These are phyloP conservation scores for Didymellaceae sp. DNA, from an alignment of 2,329 filamentous ascomycete species.

Conservation along the genomic window DNA sequence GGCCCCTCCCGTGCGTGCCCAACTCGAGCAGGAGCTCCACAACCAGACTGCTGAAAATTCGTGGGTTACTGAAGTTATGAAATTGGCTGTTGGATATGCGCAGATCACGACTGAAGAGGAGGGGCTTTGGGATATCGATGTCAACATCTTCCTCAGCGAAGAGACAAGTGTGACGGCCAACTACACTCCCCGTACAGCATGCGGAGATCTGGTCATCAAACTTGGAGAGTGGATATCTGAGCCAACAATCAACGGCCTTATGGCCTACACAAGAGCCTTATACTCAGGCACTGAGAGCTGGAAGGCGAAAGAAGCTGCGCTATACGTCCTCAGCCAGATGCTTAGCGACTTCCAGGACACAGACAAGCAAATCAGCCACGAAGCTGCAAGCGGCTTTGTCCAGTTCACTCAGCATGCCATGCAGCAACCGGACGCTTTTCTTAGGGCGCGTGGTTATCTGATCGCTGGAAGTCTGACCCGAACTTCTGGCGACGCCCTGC, in stretches of 20 bases:
- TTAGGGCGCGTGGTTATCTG: slow-evolving; percentile 86
- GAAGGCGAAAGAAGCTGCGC: slow-evolving; percentile 77
- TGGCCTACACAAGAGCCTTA: slow-evolving; percentile 75
- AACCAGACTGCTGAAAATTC: slow-evolving; percentile 61
- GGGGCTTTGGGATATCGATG: slow-evolving; percentile 94
- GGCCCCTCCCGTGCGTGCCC: slow-evolving; percentile 84
- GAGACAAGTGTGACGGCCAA: slow-evolving; percentile 94
- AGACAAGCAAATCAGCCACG: slow-evolving; percentile 71
- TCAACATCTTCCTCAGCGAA: slow-evolving; percentile 93
- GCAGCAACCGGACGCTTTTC: slow-evolving; percentile 72
- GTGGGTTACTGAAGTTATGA: slow-evolving; percentile 90
- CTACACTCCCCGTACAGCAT: slow-evolving; percentile 92
- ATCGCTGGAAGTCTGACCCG: slow-evolving; percentile 81
- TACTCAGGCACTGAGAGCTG: slow-evolving; percentile 66
- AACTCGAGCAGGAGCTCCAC: slow-evolving; percentile 81
- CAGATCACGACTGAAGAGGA: slow-evolving; percentile 93
- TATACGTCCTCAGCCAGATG: slow-evolving; percentile 86
- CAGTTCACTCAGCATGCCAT: slow-evolving; percentile 82
- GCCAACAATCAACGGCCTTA: slow-evolving; percentile 77
- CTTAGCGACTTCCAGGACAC: slow-evolving; percentile 83
- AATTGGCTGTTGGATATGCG: slow-evolving; percentile 81
- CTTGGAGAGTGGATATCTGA: slow-evolving; percentile 86
- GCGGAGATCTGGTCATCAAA: slow-evolving; percentile 90
- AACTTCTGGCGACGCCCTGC: slow-evolving; percentile 65
- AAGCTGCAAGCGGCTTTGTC: slow-evolving; percentile 75